These are phyloP conservation scores for Chrysanthemum seticuspe DNA, from an alignment of 129 eudicot species.

Conservation along the genomic window DNA sequence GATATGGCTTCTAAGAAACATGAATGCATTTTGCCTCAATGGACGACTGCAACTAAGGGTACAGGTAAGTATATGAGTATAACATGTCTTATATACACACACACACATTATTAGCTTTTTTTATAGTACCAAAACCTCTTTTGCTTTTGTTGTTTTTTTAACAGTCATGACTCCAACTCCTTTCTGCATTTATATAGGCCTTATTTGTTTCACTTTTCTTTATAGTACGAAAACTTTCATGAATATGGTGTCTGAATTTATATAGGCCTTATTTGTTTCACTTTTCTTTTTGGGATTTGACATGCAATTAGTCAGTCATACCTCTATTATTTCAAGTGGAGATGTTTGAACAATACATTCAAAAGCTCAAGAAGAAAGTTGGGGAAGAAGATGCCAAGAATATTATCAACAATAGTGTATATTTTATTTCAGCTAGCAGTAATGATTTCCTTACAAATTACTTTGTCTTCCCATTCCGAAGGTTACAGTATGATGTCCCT, in stretches of 20 bases:
- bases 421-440: constrained; percentile 48
- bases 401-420: constrained; percentile 41
- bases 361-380: constrained; percentile 39
- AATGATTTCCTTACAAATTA: constrained; percentile 69
- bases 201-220: too few relatives aligned
- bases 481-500: constrained; percentile 33
- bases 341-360: constrained; percentile 53
- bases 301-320: constrained; percentile 42
- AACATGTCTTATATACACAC: too few relatives aligned
- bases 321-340: constrained; percentile 56
- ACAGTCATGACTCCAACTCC: too few relatives aligned
- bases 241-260: background rate
- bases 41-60: background rate
- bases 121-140: too few relatives aligned
- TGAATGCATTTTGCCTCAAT: constrained; percentile 13
- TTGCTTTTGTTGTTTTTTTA: too few relatives aligned
- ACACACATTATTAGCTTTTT: too few relatives aligned
- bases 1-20: constrained; percentile 18
- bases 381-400: constrained; percentile 47
- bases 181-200: too few relatives aligned
- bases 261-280: background rate
- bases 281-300: background rate
- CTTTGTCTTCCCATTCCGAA: constrained; percentile 44
- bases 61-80: too few relatives aligned
- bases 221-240: background rate